Percentiles rank a stretch among this genome's conserved stretches.
phyloP scores from a whole-genome alignment of 495 filamentous ascomycete genomes.

The Aspergillus saccharolyticus region DNA sequence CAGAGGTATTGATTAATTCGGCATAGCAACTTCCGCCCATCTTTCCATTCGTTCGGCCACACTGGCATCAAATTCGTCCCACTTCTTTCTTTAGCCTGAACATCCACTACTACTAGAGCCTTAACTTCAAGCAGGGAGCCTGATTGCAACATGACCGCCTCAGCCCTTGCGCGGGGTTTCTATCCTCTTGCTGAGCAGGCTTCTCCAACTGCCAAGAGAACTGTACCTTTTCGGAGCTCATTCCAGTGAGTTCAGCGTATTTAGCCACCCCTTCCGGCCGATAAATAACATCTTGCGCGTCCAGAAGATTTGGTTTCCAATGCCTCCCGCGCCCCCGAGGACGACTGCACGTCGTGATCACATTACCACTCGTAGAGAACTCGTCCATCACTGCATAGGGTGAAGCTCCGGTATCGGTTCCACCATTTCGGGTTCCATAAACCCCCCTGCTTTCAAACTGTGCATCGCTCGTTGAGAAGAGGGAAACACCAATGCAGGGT shows the following conservation, averaged over 20 bases:
- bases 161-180: slow-evolving; percentile 8
- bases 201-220: slow-evolving; percentile 27
- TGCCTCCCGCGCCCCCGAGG: neutral
- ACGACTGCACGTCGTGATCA: slow-evolving; percentile 1
- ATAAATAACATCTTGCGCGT: slow-evolving; percentile 35
- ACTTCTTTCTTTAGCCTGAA: slow-evolving; percentile 31
- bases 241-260: slow-evolving; percentile 23
- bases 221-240: slow-evolving; percentile 22
- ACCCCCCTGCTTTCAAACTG: slow-evolving; percentile 11
- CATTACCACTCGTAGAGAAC: slow-evolving; percentile 29
- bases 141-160: slow-evolving; percentile 24
- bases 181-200: neutral
- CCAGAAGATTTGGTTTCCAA: slow-evolving; percentile 28
- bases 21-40: slow-evolving; percentile 32
- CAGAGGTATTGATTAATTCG: slow-evolving; percentile 38
- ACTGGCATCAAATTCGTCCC: slow-evolving; percentile 40
- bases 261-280: slow-evolving; percentile 21
- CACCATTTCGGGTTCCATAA: neutral
- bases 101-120: slow-evolving; percentile 20
- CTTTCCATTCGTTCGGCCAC: slow-evolving; percentile 22
- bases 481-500: slow-evolving; percentile 33
- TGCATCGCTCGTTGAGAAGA: slow-evolving; percentile 23
- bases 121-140: slow-evolving; percentile 27
- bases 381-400: slow-evolving; percentile 21
- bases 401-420: slow-evolving; percentile 11